Evolutionary conservation across 148 eudicot genomes (phyloP), one percentile per base, ranked within the genome.

Genomic region (Rhododendron mucronatum): DNA sequence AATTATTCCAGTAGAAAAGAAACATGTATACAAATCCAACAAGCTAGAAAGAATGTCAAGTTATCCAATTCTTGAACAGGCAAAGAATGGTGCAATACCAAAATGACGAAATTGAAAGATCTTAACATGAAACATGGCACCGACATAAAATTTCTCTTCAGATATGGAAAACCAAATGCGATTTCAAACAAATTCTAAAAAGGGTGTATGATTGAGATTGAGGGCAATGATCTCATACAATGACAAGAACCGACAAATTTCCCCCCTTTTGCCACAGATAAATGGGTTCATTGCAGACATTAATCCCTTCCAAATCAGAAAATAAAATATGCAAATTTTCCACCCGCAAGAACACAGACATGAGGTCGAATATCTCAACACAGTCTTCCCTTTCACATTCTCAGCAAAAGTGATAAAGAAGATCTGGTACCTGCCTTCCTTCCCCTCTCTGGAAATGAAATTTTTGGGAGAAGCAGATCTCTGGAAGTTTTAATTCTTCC

Each of bases 361-460:
- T 30, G 39, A 50, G 63, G n/a, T 37, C 33, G 50, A 73, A 73
- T 26, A 45, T 50, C 37, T 16, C 44, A 84, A 26, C 7, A 10
- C 2, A 83, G 47, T 83, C 8, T 83, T 83, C 37, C 20, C 20
- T 26, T 63, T 48, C 63, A 71, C 59, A 41, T 71, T 30, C 30
- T 47, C 61, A 28, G 51, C 18, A 63, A 39, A 39, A 45, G 2
- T 13, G 12, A 45, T 2, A 82, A 59, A 3, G 37, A n/a, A 82
- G 48, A 59, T 82, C 12, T 35, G 84, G 30, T 81, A 86, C 88
- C 76, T 71, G 39, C 37, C 14, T n/a, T n/a, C n/a, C n/a, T n/a
- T n/a, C n/a, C n/a, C n/a, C n/a, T n/a, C n/a, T 13, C 85, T 82
- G 88, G 85, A 44, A 82, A 26, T 10, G 80, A 45, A 55, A 55